Evolutionary conservation across 208 protist species (phyloP).

Genomic region (Acanthamoeba castellanii): DNA sequence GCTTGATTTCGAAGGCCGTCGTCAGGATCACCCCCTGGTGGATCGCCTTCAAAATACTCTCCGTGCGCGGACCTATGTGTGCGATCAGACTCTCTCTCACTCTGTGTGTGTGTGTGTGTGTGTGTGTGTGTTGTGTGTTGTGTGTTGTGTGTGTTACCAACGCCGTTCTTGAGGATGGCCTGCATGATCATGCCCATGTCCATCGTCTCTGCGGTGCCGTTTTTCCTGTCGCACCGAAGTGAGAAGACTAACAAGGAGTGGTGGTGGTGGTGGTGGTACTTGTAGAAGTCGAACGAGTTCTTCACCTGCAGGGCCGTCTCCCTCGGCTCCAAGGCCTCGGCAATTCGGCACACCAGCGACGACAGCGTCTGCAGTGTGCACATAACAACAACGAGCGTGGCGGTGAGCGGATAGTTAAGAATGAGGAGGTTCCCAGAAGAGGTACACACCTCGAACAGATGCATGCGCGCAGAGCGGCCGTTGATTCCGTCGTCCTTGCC

Average conservation of each 20-base stretch:
- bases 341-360: conserved; percentile 44
- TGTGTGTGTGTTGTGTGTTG: too few species aligned
- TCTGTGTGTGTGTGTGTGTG: neutral
- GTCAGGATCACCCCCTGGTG: conserved; percentile 56
- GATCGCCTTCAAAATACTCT: conserved; percentile 56
- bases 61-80: neutral
- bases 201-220: conserved; percentile 34
- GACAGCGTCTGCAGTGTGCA: neutral
- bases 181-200: conserved; percentile 61
- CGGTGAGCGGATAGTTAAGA: neutral
- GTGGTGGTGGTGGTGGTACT: neutral
- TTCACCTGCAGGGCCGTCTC: conserved; percentile 14
- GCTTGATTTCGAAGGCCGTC: conserved; percentile 51
- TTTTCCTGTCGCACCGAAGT: neutral
- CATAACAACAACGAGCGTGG: neutral
- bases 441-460: neutral
- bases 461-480: conserved; percentile 29
- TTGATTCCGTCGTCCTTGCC: neutral
- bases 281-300: conserved; percentile 58
- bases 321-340: neutral
- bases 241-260: neutral
- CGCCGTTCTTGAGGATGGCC: conserved; percentile 52
- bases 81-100: neutral
- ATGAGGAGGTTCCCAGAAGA: neutral
- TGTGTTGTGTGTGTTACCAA: neutral